A percentile compares a stretch with the other conserved stretches of the same genome.
These are phyloP conservation scores for Aspergillus brunneoviolaceus DNA, from an alignment of 2,329 filamentous ascomycete species.

Conservation along the genomic window DNA sequence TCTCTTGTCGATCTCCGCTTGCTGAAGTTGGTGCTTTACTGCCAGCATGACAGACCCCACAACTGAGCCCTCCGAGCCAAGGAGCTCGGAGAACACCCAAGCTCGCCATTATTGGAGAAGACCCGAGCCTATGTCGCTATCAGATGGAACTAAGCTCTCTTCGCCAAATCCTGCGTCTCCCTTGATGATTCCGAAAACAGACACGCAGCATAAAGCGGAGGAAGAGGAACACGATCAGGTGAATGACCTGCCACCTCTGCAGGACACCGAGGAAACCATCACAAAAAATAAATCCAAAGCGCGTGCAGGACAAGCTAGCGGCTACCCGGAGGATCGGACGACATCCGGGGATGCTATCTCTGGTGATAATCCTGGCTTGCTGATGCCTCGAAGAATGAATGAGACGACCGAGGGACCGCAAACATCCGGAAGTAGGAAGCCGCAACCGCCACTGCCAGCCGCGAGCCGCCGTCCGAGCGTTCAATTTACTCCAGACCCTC, in stretches of 20 bases:
- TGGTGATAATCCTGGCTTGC: conserved; percentile 22
- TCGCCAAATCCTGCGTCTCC: conserved; percentile 33
- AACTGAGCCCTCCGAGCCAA: conserved; percentile 20
- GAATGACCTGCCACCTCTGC: not conserved
- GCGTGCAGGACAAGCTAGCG: conserved; percentile 7
- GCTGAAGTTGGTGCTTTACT: not conserved
- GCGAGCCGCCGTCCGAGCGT: conserved; percentile 63
- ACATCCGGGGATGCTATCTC: conserved; percentile 17
- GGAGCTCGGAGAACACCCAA: conserved; percentile 18
- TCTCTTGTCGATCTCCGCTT: not conserved
- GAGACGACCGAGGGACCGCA: conserved; percentile 25
- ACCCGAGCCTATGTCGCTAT: conserved; percentile 20
- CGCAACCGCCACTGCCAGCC: conserved; percentile 35
- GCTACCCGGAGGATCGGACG: conserved; percentile 9
- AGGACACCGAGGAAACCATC: conserved; percentile 10
- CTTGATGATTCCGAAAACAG: conserved; percentile 17
- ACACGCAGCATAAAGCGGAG: conserved; percentile 15
- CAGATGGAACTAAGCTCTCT: conserved; percentile 24
- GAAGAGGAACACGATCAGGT: conserved; percentile 15
- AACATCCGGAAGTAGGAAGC: conserved; percentile 22
- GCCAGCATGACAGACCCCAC: conserved; percentile 27
- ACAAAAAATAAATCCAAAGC: conserved; percentile 11
- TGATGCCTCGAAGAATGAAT: conserved; percentile 27
- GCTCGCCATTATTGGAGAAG: conserved; percentile 21
- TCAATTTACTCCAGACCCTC: conserved; percentile 66